phyloP scores from a whole-genome alignment of 2,329 filamentous ascomycete species.

The Thielaviopsis punctulata region DNA sequence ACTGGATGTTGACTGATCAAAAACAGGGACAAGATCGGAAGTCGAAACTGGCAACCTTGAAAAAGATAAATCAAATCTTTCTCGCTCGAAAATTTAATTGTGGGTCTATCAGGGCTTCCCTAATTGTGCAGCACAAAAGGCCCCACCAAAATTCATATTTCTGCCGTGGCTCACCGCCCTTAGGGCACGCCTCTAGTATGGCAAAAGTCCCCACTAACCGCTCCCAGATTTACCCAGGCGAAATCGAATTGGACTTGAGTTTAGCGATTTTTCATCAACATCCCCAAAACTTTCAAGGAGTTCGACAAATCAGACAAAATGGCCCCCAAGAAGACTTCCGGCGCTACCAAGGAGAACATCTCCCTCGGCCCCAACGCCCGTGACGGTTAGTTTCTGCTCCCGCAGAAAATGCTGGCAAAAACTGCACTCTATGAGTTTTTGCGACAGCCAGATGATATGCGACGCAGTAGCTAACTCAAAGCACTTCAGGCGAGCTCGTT shows the following conservation, averaged over 20 bases:
- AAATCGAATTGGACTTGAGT: slow-evolving; percentile 4
- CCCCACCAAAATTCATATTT: slow-evolving; percentile 14
- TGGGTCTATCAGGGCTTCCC: slow-evolving; percentile 11
- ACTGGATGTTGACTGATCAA: slow-evolving; percentile 6
- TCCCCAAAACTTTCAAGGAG: slow-evolving; percentile 13
- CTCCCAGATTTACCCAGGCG: slow-evolving; percentile 8
- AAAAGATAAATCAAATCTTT: slow-evolving; percentile 2
- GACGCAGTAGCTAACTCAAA: slow-evolving; percentile 13
- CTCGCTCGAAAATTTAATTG: not conserved
- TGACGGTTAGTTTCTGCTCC: slow-evolving; percentile 48
- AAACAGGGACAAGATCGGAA: slow-evolving; percentile 6
- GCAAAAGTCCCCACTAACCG: slow-evolving; percentile 5
- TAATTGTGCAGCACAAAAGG: slow-evolving; percentile 8
- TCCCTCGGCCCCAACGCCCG: slow-evolving; percentile 91
- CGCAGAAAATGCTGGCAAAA: not conserved
- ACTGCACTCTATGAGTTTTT: not conserved
- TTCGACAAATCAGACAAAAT: slow-evolving; percentile 41
- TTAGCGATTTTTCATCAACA: slow-evolving; percentile 11
- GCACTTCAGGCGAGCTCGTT: slow-evolving; percentile 66
- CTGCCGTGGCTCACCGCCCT: slow-evolving; percentile 24
- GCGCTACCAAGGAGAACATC: slow-evolving; percentile 90
- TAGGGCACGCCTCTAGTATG: slow-evolving; percentile 6
- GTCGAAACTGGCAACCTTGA: slow-evolving; percentile 2
- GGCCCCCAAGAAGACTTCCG: slow-evolving; percentile 82
- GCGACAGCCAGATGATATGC: not conserved